These are phyloP conservation scores for Psilocybe cyanescens DNA, from an alignment of 768 basidiomycete species.

Conservation along the genomic window DNA sequence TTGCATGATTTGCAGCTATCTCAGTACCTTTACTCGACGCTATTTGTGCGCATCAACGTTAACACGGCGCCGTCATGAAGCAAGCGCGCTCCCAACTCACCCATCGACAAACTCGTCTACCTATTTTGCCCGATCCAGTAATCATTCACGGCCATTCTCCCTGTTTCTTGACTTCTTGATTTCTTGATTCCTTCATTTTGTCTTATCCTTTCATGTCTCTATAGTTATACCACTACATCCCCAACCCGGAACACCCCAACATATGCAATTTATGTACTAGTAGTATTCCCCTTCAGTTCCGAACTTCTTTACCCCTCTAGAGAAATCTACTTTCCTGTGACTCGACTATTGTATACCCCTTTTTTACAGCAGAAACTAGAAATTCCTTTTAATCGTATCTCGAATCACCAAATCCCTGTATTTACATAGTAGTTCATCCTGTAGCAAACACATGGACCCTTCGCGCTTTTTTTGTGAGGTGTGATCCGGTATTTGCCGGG, in stretches of 20 bases:
- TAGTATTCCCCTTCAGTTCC: no score
- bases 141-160: no score
- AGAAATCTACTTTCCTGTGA: neutral
- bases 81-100: neutral
- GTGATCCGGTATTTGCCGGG: neutral
- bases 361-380: neutral
- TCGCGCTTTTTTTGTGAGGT: neutral
- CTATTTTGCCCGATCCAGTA: no score
- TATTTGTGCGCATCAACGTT: slow-evolving; percentile 76
- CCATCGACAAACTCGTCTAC: no score
- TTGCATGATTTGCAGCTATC: slow-evolving; percentile 87
- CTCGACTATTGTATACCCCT: neutral
- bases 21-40: slow-evolving; percentile 91
- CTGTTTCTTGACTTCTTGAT: no score
- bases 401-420: neutral
- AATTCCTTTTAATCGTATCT: no score
- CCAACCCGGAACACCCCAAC: no score
- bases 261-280: no score
- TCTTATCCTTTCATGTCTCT: no score
- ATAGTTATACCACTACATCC: no score
- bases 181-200: no score
- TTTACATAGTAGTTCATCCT: neutral
- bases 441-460: neutral
- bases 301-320: no score
- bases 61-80: slow-evolving; percentile 1